These are phyloP conservation scores for Nicotiana tabacum DNA, from an alignment of 257 asterid species.

Conservation along the genomic window DNA sequence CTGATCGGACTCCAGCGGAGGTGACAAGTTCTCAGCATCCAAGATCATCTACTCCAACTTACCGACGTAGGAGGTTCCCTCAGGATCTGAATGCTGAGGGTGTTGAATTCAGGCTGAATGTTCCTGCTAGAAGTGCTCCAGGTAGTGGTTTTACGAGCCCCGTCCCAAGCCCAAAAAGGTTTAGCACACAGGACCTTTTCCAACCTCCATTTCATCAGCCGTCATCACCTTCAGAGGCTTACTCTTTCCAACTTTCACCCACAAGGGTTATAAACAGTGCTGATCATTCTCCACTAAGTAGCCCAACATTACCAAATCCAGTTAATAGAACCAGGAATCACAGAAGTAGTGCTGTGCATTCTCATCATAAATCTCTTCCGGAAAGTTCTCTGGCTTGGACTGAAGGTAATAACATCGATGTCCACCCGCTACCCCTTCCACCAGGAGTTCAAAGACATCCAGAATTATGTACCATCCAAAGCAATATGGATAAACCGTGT, in stretches of 20 bases:
- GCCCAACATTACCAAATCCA: constrained; percentile 34
- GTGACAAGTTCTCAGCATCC: constrained; percentile 31
- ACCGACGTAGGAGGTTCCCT: constrained; percentile 42
- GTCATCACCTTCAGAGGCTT: constrained; percentile 22
- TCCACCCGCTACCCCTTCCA: constrained; percentile 78
- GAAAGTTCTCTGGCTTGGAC: constrained; percentile 33
- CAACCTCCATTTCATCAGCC: constrained; percentile 26
- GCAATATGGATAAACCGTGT: constrained; percentile 37
- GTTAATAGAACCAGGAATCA: constrained; percentile 18
- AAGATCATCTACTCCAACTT: constrained; percentile 30
- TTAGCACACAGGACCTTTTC: constrained; percentile 41
- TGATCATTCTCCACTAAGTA: constrained; percentile 48
- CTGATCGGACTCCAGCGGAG: constrained; percentile 24
- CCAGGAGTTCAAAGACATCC: constrained; percentile 45
- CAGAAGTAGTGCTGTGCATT: constrained; percentile 9
- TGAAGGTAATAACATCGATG: constrained; percentile 36
- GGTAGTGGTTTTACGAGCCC: constrained; percentile 70
- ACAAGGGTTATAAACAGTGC: constrained; percentile 21
- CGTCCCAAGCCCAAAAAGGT: constrained; percentile 55
- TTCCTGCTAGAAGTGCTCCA: constrained; percentile 75
- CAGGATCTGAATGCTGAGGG: constrained; percentile 38
- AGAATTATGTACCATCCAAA: constrained; percentile 27
- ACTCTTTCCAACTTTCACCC: constrained; percentile 29
- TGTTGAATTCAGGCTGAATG: constrained; percentile 27
- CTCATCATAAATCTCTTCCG: constrained; percentile 37